Evolutionary conservation across 2,329 filamentous ascomycete genomes (phyloP).

Genomic region (Aspergillus tamarii): DNA sequence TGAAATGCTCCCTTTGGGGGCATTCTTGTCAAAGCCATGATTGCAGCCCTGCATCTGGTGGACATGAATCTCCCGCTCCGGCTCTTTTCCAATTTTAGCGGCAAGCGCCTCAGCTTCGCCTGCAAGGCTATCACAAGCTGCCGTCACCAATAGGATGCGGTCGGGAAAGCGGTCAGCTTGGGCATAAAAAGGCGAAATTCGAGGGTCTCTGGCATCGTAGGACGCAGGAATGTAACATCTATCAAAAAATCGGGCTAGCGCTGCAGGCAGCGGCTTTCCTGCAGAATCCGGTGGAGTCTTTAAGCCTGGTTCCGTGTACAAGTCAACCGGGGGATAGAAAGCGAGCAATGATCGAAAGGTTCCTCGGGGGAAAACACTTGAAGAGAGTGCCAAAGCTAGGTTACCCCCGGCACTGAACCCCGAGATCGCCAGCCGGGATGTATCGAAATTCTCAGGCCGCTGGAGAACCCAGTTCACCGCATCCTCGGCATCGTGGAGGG

Average conservation of each 20-base stretch:
- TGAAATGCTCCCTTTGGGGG: conserved; percentile 30
- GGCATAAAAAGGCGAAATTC: conserved; percentile 36
- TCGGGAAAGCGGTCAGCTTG: conserved; percentile 30
- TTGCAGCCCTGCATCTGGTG: conserved; percentile 40
- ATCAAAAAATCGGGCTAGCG: conserved; percentile 33
- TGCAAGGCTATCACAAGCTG: conserved; percentile 33
- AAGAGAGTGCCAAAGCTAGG: conserved; percentile 40
- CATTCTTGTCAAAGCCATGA: conserved; percentile 47
- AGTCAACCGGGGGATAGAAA: conserved; percentile 37
- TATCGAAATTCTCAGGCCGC: conserved; percentile 40
- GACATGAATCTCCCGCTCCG: conserved; percentile 29
- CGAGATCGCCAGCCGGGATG: conserved; percentile 36
- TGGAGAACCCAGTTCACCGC: conserved; percentile 38
- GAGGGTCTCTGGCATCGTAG: conserved; percentile 33
- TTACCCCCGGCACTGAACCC: conserved; percentile 51
- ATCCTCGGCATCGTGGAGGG: conserved; percentile 46
- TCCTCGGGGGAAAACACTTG: conserved; percentile 31
- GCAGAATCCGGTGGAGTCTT: conserved; percentile 30
- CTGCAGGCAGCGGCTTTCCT: conserved; percentile 26
- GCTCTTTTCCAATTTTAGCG: conserved; percentile 23
- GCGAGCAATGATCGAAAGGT: conserved; percentile 38
- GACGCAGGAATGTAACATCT: conserved; percentile 31
- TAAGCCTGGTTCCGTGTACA: conserved; percentile 19
- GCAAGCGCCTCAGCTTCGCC: conserved; percentile 35
- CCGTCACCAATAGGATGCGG: conserved; percentile 36